A percentile compares a stretch with the other conserved stretches of the same genome.
These are phyloP conservation scores for Sclerotiophoma versabilis DNA, from an alignment of 2,329 filamentous ascomycete genomes.

Conservation along the genomic window DNA sequence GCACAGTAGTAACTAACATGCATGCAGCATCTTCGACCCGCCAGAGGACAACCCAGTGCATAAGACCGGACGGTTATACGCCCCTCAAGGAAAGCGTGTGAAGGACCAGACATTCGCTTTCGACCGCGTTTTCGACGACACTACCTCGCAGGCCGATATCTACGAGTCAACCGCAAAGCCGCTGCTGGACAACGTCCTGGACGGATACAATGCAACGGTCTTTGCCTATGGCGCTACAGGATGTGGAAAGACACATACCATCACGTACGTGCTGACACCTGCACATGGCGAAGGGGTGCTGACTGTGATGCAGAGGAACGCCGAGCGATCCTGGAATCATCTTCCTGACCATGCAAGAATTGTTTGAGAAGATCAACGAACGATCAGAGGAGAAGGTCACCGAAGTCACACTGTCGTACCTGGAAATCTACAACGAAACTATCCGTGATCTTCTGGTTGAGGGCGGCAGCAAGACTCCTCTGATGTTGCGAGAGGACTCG, in stretches of 20 bases:
- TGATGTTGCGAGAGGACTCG: slow-evolving; percentile 94
- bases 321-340: slow-evolving; percentile 95
- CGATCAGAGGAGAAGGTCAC: slow-evolving; percentile 84
- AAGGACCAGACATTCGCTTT: slow-evolving; percentile 99
- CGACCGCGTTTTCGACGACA: slow-evolving; percentile 96
- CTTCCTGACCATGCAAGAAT: slow-evolving; percentile 97
- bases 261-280: slow-evolving; percentile 56
- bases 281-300: slow-evolving; percentile 52
- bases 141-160: slow-evolving; percentile 87
- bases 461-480: slow-evolving; percentile 77
- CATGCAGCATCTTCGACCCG: slow-evolving; percentile 86
- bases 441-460: slow-evolving; percentile 94
- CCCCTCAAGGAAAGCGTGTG: slow-evolving; percentile 79
- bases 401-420: slow-evolving; percentile 89
- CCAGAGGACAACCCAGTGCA: slow-evolving; percentile 94
- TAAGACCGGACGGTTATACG: slow-evolving; percentile 79
- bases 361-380: slow-evolving; percentile 96
- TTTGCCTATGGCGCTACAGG: slow-evolving; percentile 98
- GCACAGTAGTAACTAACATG: slow-evolving; percentile 26
- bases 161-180: slow-evolving; percentile 91
- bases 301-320: slow-evolving; percentile 65
- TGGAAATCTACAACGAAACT: slow-evolving; percentile 99
- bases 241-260: slow-evolving; percentile 98
- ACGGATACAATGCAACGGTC: slow-evolving; percentile 98
- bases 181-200: slow-evolving; percentile 92